These are phyloP conservation scores for Globisporangium heterothallicum DNA, from an alignment of 352 stramenopile genomes.

Conservation along the genomic window DNA sequence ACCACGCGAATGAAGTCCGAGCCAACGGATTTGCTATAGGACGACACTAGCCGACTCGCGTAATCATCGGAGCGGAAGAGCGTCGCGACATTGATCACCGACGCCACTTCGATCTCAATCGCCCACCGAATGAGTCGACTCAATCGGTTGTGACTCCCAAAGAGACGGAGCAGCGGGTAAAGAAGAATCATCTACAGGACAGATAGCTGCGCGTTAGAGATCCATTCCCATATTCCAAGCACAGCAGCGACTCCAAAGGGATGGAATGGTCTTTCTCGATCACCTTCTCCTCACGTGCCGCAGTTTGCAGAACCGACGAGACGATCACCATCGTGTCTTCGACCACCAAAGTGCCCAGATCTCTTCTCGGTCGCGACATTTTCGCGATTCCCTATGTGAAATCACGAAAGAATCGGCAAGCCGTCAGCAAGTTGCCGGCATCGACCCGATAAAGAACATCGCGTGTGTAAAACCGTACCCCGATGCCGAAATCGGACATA, in stretches of 20 bases:
- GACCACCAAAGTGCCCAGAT: constrained; percentile 47
- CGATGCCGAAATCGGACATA: constrained; percentile 26
- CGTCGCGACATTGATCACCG: constrained; percentile 70
- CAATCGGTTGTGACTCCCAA: constrained; percentile 51
- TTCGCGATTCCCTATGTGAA: constrained; percentile 8
- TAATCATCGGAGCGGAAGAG: constrained; percentile 77
- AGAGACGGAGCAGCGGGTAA: constrained; percentile 57
- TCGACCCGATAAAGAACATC: too few species aligned
- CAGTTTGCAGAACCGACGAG: constrained; percentile 71
- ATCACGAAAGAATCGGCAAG: neutral
- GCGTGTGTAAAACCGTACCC: constrained; percentile 12
- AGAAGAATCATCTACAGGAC: constrained; percentile 42
- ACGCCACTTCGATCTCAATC: constrained; percentile 72
- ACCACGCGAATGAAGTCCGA: constrained; percentile 64
- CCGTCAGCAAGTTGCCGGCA: neutral
- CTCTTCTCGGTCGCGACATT: constrained; percentile 25
- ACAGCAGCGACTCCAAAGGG: too few species aligned
- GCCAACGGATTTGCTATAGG: constrained; percentile 70
- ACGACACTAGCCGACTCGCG: constrained; percentile 61
- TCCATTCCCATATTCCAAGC: too few species aligned
- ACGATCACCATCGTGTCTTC: constrained; percentile 74
- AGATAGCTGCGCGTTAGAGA: too few species aligned
- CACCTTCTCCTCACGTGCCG: constrained; percentile 69
- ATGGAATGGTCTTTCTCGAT: neutral
- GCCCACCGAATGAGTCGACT: constrained; percentile 63